Conservation (phyloP, 805 yeast genomes). For the Wickerhamomyces subpelliculosus region DNA sequence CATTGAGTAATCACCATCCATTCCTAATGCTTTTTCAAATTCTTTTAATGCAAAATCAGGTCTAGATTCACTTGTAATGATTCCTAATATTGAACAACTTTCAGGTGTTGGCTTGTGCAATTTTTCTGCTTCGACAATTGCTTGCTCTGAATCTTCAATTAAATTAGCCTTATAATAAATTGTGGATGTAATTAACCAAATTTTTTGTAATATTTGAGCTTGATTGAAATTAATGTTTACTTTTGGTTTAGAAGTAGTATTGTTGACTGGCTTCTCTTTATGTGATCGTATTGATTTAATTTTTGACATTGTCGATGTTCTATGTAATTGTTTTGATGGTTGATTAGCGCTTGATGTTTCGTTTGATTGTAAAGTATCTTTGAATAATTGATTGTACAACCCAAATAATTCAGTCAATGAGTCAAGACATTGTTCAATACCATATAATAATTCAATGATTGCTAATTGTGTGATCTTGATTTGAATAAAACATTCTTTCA, state of each 20-base stretch:
- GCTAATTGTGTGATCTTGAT: conserved; percentile 71
- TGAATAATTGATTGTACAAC: conserved; percentile 45
- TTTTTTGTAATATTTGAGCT: conserved; percentile 34
- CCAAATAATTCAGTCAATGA: conserved; percentile 60
- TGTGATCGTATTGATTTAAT: conserved; percentile 13
- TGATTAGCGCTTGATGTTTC: conserved; percentile 4
- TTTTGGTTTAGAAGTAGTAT: neutral
- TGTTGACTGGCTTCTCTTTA: neutral
- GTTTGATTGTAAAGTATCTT: conserved; percentile 12
- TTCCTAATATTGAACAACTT: conserved; percentile 39
- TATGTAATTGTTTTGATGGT: neutral
- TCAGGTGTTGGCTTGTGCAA: conserved; percentile 37
- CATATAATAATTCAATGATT: conserved; percentile 55
- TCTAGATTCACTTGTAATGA: conserved; percentile 28
- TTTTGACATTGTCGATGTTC: conserved; percentile 7
- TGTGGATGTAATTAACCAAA: conserved; percentile 73
- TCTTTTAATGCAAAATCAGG: conserved; percentile 48
- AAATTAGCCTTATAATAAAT: conserved; percentile 53
- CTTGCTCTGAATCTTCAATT: conserved; percentile 56
- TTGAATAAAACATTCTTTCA: conserved; percentile 39
- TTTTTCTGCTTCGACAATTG: conserved; percentile 65
- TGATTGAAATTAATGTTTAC: conserved; percentile 4
- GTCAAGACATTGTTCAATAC: conserved; percentile 52
- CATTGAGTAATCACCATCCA: conserved; percentile 4
- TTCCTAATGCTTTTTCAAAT: conserved; percentile 42